A percentile compares a stretch with the other conserved stretches of the same genome.
These are phyloP conservation scores for Graphiopsis chlorocephala DNA, from an alignment of 2,329 filamentous ascomycete species.

Conservation along the genomic window DNA sequence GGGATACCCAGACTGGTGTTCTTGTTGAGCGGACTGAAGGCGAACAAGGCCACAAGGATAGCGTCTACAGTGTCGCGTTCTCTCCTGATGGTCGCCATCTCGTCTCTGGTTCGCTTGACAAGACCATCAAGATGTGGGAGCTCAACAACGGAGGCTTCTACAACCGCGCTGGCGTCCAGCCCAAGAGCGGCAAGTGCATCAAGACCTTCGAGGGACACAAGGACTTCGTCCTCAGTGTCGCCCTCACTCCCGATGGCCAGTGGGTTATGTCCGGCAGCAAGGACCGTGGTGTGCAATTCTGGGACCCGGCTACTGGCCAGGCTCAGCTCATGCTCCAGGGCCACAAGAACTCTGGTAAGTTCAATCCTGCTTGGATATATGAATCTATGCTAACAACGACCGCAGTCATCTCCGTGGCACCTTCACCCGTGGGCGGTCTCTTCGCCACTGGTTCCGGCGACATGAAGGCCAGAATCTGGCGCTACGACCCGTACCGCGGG, in stretches of 20 bases:
- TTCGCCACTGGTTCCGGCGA: slow-evolving; percentile 97
- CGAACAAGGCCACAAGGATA: slow-evolving; percentile 91
- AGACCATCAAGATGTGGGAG: slow-evolving; percentile 99
- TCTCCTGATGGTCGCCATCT: slow-evolving; percentile 89
- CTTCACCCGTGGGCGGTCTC: slow-evolving; percentile 79
- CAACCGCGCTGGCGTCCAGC: slow-evolving; percentile 45
- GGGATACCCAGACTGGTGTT: slow-evolving; percentile 84
- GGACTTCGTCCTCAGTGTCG: slow-evolving; percentile 96
- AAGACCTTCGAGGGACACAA: slow-evolving; percentile 97
- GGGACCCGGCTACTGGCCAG: slow-evolving; percentile 89
- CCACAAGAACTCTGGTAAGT: slow-evolving; percentile 85
- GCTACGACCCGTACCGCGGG: slow-evolving; percentile 50
- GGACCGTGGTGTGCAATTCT: slow-evolving; percentile 96
- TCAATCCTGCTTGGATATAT: slow-evolving; percentile 2
- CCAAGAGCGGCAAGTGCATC: slow-evolving; percentile 88
- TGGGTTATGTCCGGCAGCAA: slow-evolving; percentile 99
- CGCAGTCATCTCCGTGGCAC: slow-evolving; percentile 89
- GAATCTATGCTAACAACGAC: slow-evolving; percentile 9
- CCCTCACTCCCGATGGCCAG: slow-evolving; percentile 85
- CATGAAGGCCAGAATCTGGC: slow-evolving; percentile 97
- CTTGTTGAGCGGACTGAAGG: slow-evolving; percentile 90
- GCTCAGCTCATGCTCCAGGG: slow-evolving; percentile 98
- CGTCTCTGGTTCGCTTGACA: slow-evolving; percentile 91
- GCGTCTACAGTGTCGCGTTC: slow-evolving; percentile 94
- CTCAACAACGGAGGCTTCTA: slow-evolving; percentile 57